Evolutionary conservation across 2,329 filamentous ascomycete genomes (phyloP).

Genomic region (Clarireedia sp.): DNA sequence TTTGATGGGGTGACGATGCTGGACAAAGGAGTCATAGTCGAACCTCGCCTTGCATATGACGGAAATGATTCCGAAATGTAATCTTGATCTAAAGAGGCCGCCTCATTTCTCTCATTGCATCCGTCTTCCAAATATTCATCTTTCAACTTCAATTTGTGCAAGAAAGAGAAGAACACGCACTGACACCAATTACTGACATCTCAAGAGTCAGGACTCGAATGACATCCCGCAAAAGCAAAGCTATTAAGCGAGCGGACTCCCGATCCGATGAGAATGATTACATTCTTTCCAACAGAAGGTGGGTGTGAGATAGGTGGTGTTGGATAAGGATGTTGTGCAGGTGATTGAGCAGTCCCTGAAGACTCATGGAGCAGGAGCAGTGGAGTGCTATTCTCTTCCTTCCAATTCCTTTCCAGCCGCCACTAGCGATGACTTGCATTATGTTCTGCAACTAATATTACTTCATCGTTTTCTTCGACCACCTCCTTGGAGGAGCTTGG

Average conservation of each 20-base stretch:
- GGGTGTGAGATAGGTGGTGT: slow-evolving; percentile 49
- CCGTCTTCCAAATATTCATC: slow-evolving; percentile 34
- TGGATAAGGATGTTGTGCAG: slow-evolving; percentile 40
- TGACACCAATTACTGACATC: too few species aligned
- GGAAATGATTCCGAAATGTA: slow-evolving; percentile 38
- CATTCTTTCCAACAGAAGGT: too few species aligned
- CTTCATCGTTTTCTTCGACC: too few species aligned
- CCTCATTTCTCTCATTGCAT: slow-evolving; percentile 30
- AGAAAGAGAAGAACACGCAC: too few species aligned
- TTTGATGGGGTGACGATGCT: slow-evolving; percentile 54
- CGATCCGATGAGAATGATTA: too few species aligned
- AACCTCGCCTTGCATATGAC: slow-evolving; percentile 36
- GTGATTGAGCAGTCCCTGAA: slow-evolving; percentile 17
- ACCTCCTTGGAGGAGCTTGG: too few species aligned
- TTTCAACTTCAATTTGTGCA: slow-evolving; percentile 37
- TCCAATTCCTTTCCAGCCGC: too few species aligned
- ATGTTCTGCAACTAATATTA: too few species aligned
- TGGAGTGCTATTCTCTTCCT: slow-evolving; percentile 19
- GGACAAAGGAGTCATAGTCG: slow-evolving; percentile 51
- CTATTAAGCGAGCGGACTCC: too few species aligned
- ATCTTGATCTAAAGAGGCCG: slow-evolving; percentile 32
- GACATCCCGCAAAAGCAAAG: too few species aligned
- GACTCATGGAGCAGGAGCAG: slow-evolving; percentile 20
- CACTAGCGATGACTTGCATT: too few species aligned
- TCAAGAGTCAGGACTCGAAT: too few species aligned